phyloP scores from a whole-genome alignment of 1,284 basidiomycete species.

The Trametes sp. region DNA sequence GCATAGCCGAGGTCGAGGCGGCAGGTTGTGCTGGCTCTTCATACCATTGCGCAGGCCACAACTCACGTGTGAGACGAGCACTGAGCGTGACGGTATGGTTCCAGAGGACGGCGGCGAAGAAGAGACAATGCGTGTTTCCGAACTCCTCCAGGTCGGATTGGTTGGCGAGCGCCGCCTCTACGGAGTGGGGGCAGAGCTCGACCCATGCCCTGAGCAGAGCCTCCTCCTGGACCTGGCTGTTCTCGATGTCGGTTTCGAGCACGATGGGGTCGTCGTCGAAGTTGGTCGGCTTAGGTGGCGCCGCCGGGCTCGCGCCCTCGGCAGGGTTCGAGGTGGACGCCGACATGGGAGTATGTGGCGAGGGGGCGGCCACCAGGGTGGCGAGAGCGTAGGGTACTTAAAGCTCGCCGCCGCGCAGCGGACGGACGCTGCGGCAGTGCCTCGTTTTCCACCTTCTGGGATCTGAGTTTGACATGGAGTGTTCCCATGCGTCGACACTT shows the following conservation, averaged over 20 bases:
- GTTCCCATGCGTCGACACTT: conserved; percentile 5
- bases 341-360: not conserved
- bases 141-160: conserved; percentile 19
- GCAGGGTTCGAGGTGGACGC: not conserved
- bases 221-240: not conserved
- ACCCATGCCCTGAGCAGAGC: conserved; percentile 21
- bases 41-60: not conserved
- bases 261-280: conserved; percentile 9
- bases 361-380: not conserved
- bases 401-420: not conserved
- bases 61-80: too few species aligned
- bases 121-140: conserved; percentile 19
- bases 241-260: conserved; percentile 20
- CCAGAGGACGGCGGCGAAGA: conserved; percentile 27
- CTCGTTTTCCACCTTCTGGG: not conserved
- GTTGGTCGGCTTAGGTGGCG: not conserved
- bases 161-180: conserved; percentile 19
- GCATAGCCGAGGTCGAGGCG: too few species aligned
- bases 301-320: not conserved
- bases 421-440: conserved; percentile 4
- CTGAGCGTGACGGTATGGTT: not conserved
- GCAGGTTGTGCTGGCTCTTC: too few species aligned
- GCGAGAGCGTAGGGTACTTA: not conserved
- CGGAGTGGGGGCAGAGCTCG: conserved; percentile 19
- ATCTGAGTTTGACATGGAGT: conserved; percentile 11